These are phyloP conservation scores for Penicillium hordei DNA, from an alignment of 2,329 filamentous ascomycete species.

Conservation along the genomic window DNA sequence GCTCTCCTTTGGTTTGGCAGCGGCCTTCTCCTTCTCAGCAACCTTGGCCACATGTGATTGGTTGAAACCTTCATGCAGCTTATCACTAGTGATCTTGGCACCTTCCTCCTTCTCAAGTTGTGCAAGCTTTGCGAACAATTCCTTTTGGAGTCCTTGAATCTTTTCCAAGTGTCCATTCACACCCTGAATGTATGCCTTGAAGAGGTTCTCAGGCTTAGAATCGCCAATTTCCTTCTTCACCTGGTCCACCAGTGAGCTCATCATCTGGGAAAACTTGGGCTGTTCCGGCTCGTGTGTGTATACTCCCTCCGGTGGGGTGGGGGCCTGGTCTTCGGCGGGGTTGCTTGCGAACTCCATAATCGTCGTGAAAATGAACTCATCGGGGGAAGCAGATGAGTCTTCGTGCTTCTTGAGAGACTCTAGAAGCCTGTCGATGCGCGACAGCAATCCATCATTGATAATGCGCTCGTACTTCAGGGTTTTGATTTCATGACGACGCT, in stretches of 20 bases:
- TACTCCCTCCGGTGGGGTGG: slow-evolving; percentile 73
- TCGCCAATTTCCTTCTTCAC: slow-evolving; percentile 84
- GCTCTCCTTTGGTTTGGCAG: slow-evolving; percentile 42
- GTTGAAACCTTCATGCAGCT: slow-evolving; percentile 85
- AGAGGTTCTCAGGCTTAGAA: slow-evolving; percentile 65
- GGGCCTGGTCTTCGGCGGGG: slow-evolving; percentile 72
- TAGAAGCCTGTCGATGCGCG: slow-evolving; percentile 78
- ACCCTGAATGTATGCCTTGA: slow-evolving; percentile 74
- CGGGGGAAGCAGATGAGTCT: slow-evolving; percentile 63
- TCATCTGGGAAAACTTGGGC: slow-evolving; percentile 93
- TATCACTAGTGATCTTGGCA: slow-evolving; percentile 91
- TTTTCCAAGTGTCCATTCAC: slow-evolving; percentile 74
- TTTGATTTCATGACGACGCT: slow-evolving; percentile 84
- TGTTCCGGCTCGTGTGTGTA: slow-evolving; percentile 72
- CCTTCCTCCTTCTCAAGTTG: slow-evolving; percentile 82
- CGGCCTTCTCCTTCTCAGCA: slow-evolving; percentile 46
- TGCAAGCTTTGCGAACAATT: slow-evolving; percentile 71
- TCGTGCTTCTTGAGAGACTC: slow-evolving; percentile 72
- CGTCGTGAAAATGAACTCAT: slow-evolving; percentile 82
- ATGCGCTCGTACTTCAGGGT: slow-evolving; percentile 85
- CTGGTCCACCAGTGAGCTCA: slow-evolving; percentile 92
- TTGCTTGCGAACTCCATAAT: slow-evolving; percentile 78
- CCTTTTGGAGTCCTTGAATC: slow-evolving; percentile 72
- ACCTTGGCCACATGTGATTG: slow-evolving; percentile 75
- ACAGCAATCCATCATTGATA: slow-evolving; percentile 87